A percentile compares a stretch with the other conserved stretches of the same genome.
phyloP scores from a whole-genome alignment of 257 asterid genomes.

The Solanum virginianum region DNA sequence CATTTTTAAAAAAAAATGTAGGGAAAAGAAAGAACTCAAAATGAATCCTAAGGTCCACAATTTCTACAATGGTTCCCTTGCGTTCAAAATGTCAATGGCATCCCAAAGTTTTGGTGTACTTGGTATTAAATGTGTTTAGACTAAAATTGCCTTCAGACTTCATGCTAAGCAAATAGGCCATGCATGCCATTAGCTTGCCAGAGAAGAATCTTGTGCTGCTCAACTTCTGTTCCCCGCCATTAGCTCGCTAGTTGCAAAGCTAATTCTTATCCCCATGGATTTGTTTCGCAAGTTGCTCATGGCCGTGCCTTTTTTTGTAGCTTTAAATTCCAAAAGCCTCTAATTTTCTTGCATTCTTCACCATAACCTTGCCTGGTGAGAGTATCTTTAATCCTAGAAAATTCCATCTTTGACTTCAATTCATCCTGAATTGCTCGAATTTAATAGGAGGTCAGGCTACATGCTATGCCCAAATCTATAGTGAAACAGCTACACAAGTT shows the following conservation, averaged over 20 bases:
- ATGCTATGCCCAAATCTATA: neutral
- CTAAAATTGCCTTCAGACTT: neutral
- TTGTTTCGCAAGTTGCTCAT: neutral
- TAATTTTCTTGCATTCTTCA: neutral
- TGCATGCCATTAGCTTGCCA: neutral
- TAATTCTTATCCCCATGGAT: neutral
- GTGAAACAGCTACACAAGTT: neutral
- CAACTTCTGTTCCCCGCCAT: neutral
- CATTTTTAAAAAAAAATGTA: neutral
- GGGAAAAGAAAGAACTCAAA: neutral
- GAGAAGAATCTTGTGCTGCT: neutral
- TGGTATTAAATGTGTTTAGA: neutral
- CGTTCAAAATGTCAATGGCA: neutral
- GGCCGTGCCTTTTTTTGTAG: neutral
- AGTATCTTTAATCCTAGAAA: neutral
- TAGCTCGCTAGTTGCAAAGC: neutral
- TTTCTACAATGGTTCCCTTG: neutral
- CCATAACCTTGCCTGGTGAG: neutral
- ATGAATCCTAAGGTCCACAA: neutral
- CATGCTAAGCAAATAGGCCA: neutral
- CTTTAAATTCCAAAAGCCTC: neutral
- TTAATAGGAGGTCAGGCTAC: neutral
- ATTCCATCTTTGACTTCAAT: neutral
- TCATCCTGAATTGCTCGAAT: neutral
- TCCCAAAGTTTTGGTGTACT: neutral